phyloP scores from a whole-genome alignment of 202 grass and related monocot genomes.

The Digitaria exilis region DNA sequence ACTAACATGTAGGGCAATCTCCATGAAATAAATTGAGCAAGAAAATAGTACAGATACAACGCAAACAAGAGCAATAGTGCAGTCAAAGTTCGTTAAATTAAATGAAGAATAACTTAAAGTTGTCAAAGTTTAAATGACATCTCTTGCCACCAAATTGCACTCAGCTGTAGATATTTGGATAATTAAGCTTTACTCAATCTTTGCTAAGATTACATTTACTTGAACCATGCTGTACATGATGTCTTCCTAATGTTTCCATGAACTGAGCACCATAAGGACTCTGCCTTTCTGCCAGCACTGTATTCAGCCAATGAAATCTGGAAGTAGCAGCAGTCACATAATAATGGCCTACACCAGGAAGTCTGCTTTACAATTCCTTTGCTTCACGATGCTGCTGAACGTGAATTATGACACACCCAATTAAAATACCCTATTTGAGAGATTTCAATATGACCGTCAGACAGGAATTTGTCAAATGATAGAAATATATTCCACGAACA shows the following conservation, averaged over 20 bases:
- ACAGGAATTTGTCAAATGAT: slow-evolving; percentile 51
- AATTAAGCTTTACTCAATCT: slow-evolving; percentile 42
- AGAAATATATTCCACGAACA: slow-evolving; percentile 64
- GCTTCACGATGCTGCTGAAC: slow-evolving; percentile 79
- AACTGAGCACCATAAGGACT: slow-evolving; percentile 66
- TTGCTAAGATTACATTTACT: slow-evolving; percentile 45
- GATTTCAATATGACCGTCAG: slow-evolving; percentile 89
- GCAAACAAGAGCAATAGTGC: slow-evolving; percentile 29
- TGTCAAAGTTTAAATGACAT: slow-evolving; percentile 25
- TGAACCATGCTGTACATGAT: slow-evolving; percentile 51
- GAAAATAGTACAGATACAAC: slow-evolving; percentile 23
- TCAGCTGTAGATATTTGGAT: slow-evolving; percentile 37
- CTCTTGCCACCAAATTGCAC: slow-evolving; percentile 35
- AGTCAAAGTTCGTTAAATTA: slow-evolving; percentile 37
- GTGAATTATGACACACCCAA: slow-evolving; percentile 97
- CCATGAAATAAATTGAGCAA: slow-evolving; percentile 30
- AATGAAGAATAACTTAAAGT: slow-evolving; percentile 26
- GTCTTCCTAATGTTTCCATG: slow-evolving; percentile 58
- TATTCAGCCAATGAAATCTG: slow-evolving; percentile 58
- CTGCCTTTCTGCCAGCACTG: slow-evolving; percentile 60
- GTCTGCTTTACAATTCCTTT: slow-evolving; percentile 81
- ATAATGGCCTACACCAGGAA: slow-evolving; percentile 69
- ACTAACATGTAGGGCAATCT: slow-evolving; percentile 9
- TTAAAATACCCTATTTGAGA: slow-evolving; percentile 96
- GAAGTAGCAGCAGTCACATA: slow-evolving; percentile 59